Percentiles rank a stretch among this genome's conserved stretches.
Conservation (phyloP, 1,139 yeast species). For the Sugiyamaella japonica region DNA sequence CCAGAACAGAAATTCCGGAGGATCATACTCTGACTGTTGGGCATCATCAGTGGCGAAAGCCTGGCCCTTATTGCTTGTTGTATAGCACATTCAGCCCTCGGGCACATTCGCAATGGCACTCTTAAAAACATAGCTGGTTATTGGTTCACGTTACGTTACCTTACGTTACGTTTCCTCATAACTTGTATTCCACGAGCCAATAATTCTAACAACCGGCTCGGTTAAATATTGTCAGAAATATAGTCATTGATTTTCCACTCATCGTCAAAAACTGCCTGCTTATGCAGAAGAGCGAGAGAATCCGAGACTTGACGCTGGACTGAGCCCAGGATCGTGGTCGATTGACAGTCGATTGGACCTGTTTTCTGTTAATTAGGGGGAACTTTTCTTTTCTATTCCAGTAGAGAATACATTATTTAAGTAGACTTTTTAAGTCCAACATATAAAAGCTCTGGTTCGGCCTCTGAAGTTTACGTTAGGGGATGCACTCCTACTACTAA, state of each 20-base stretch:
- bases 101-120: not conserved
- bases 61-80: not conserved
- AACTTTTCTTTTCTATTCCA: constrained; percentile 5
- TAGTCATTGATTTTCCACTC: too few species aligned
- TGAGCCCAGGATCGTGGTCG: not conserved
- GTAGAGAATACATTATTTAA: constrained; percentile 11
- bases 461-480: constrained; percentile 20
- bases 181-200: not conserved
- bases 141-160: not conserved
- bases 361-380: not conserved
- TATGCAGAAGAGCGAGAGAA: not conserved
- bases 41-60: not conserved
- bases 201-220: not conserved
- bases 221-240: not conserved
- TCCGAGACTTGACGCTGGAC: not conserved
- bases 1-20: not conserved
- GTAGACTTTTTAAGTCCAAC: constrained; percentile 25
- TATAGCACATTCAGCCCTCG: not conserved
- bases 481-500: not conserved
- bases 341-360: too few species aligned
- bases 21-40: not conserved
- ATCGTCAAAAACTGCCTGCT: not conserved
- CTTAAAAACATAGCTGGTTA: not conserved
- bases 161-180: not conserved
- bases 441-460: constrained; percentile 30